These are phyloP conservation scores for Clohesyomyces aquaticus DNA, from an alignment of 495 filamentous ascomycete species.

Conservation along the genomic window DNA sequence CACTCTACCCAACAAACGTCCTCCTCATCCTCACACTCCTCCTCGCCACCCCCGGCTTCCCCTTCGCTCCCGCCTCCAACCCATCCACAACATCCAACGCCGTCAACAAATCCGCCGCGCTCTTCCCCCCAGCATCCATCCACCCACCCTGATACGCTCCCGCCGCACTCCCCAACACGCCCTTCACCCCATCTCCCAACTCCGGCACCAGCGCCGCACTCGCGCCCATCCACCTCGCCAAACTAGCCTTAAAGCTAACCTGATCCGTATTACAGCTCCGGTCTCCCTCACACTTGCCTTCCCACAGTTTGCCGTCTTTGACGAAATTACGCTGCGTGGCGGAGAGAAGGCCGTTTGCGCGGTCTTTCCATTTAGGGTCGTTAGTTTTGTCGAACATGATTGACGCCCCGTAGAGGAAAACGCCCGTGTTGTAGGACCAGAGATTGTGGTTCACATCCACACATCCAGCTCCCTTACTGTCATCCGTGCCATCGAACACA, in stretches of 20 bases:
- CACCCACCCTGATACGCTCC: conserved; percentile 56
- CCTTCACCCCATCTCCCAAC: conserved; percentile 57
- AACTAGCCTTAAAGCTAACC: conserved; percentile 71
- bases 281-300: conserved; percentile 68
- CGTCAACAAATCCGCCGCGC: conserved; percentile 60
- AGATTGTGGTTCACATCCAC: conserved; percentile 32
- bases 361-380: conserved; percentile 43
- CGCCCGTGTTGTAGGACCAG: conserved; percentile 29
- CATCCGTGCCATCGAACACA: conserved; percentile 63
- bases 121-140: conserved; percentile 45
- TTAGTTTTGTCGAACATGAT: conserved; percentile 19
- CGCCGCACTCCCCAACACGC: conserved; percentile 56
- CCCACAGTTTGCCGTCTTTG: conserved; percentile 57
- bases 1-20: background rate
- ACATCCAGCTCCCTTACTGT: conserved; percentile 46
- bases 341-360: conserved; percentile 52
- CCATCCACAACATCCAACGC: conserved; percentile 56
- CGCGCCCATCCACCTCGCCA: conserved; percentile 69
- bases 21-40: background rate
- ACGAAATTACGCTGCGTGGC: conserved; percentile 59
- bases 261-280: conserved; percentile 71
- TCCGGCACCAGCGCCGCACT: conserved; percentile 66
- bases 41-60: background rate
- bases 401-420: conserved; percentile 26
- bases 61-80: background rate